Evolutionary conservation across 2,329 filamentous ascomycete genomes (phyloP), one percentile per base, ranked within the genome.

Genomic region (Nothophaeocryptopus gaeumannii): DNA sequence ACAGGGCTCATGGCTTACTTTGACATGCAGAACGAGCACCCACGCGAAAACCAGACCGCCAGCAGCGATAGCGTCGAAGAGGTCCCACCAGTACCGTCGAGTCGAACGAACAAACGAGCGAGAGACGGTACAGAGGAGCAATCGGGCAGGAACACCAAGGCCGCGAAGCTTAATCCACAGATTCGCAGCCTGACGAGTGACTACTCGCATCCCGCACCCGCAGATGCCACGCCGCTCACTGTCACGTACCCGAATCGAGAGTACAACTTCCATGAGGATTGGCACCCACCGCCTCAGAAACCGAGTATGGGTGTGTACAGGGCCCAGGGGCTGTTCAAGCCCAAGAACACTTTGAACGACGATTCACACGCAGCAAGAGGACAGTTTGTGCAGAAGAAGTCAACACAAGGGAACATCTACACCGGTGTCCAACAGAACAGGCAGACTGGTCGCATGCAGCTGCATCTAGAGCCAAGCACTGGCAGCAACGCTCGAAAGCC

Each of bases 1-100:
- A 26, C 7, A 26, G 20, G 20, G 20, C 20, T 26, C 20, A 26
- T 26, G 46, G 46, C 46, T 48, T 38, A 48, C 39, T 48, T 48
- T 37, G 33, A 26, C 14, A 14, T 48, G 29, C 46, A 48, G 46
- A 32, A 14, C 38, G 13, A 33, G 26, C 9, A 38, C 42, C 34
- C 42, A 12, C 39, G 33, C 31, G 10, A 20, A 10, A 5, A 20
- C 7, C 15, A 33, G 29, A 33, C 8, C 10, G 10, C 8, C 26
- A 7, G 20, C 11, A 20, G 15, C 46, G 33, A 43, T 26, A 33
- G 31, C 10, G 10, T 32, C 29, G 34, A 15, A 30, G 33, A 41
- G 11, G 38, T 35, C 30, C 29, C 39, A 34, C n/a, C 13, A 33
- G 9, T 32, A 26, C 13, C 33, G 26, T 12, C 46, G 33, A 32